Base-by-base conservation (phyloP, 179 eudicot species). In the Nepenthes alata region DNA sequence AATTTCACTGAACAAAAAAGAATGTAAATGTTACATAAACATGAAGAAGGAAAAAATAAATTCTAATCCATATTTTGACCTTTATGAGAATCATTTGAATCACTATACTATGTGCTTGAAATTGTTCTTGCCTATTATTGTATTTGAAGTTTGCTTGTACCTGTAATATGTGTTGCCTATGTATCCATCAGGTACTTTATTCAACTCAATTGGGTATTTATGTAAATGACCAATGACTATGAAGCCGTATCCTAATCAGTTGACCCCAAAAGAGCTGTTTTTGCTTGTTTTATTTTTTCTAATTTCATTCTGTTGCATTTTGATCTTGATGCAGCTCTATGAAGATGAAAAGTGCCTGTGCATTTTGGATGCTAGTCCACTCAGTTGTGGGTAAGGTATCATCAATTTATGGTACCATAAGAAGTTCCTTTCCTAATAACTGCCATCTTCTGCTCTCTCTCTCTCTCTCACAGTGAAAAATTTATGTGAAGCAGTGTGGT, bases 361-460 rank as follows among this genome's bases (percentile, higher is more conserved):
- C 83, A 85, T 91, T 71, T 78, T 91, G 91, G 97, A 91, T 72
- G 76, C 71, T 50, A 82, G 70, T 81, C 98, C 98, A 41, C 78
- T 88, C 73, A 81, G 87, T 78, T 85, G 66, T 80, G 98, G 98
- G 98, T 91, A 88, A 91, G 95, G 95, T 91, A 91, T 84, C 77
- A 79, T 78, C 61, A 71, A 35, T 47, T 47, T 71, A 47, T 61
- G 47, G 61, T 84, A 64, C 70, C 36, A 34, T 53, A 52, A 45
- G 15, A 41, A 36, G 53, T 39, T 57, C 1, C 38, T 34, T 55
- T 66, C 36, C 6, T 2, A 39, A 12, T 7, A 59, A 3, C 11
- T 53, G 51, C 39, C 11, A 35, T 37, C 1, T 47, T 59, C 41
- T 10, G 38, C 6, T 51, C 6, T 11, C 6, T 61, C 11, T 48